Percentiles rank a stretch among this genome's conserved stretches.
These are phyloP conservation scores for Podila minutissima DNA, from an alignment of 192 early-diverging fungal genomes.

Conservation along the genomic window DNA sequence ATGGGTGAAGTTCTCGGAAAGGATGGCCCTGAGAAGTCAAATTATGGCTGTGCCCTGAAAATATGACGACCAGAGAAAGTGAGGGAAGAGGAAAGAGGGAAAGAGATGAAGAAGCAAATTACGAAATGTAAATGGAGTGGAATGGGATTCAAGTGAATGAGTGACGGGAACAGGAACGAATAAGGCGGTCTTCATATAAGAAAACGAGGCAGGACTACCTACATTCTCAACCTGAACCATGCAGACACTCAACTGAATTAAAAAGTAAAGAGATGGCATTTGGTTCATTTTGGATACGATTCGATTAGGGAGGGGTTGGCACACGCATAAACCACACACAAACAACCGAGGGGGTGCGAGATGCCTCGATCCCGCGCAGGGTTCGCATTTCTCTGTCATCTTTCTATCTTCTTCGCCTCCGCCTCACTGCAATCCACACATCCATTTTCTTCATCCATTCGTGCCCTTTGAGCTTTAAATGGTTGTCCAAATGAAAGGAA, in stretches of 20 bases:
- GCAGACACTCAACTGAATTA: too few species aligned
- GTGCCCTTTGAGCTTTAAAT: background rate
- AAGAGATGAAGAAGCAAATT: background rate
- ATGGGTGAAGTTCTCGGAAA: background rate
- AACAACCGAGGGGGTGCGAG: background rate
- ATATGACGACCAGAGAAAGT: background rate
- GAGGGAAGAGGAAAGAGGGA: background rate
- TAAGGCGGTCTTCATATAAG: background rate
- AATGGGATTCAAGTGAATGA: conserved; percentile 1
- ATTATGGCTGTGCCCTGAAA: background rate
- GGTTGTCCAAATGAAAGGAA: background rate
- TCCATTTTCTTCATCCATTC: background rate
- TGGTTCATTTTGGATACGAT: too few species aligned
- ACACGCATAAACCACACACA: background rate
- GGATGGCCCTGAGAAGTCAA: background rate
- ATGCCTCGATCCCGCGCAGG: background rate
- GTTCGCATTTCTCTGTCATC: background rate
- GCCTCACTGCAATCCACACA: background rate
- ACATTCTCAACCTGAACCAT: too few species aligned
- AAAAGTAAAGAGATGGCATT: too few species aligned
- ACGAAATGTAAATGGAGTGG: background rate
- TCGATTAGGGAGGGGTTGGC: background rate
- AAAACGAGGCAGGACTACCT: background rate
- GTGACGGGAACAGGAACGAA: conserved; percentile 3
- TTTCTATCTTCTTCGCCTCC: background rate